A percentile compares a stretch with the other conserved stretches of the same genome.
Conservation (phyloP, 306 rosid genomes). For the Cyclanthera cordifolia region DNA sequence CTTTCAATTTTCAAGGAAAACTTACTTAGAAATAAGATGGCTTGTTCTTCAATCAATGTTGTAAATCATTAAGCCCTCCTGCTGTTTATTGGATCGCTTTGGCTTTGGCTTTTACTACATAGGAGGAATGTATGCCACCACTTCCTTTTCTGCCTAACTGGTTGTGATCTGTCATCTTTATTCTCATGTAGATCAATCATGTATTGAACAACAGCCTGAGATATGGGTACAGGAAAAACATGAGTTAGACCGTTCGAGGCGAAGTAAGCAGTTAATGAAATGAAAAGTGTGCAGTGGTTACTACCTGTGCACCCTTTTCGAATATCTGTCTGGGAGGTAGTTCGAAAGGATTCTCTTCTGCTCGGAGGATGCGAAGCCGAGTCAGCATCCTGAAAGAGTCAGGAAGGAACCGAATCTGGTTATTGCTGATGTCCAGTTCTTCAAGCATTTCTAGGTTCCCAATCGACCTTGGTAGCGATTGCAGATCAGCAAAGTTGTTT, state of each 20-base stretch:
- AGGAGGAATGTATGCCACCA: conserved; percentile 68
- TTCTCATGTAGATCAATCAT: conserved; percentile 55
- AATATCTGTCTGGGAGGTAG: conserved; percentile 70
- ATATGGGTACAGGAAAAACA: conserved; percentile 20
- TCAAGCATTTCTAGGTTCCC: conserved; percentile 88
- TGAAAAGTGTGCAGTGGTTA: background rate
- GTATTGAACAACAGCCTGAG: conserved; percentile 81
- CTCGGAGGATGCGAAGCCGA: conserved; percentile 44
- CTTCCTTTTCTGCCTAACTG: conserved; percentile 48
- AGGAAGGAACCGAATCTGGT: conserved; percentile 69
- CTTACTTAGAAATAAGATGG: background rate
- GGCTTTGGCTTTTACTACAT: conserved; percentile 63
- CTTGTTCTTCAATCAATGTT: background rate
- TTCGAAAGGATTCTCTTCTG: conserved; percentile 80
- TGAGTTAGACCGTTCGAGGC: background rate
- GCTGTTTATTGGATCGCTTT: conserved; percentile 41
- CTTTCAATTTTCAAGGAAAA: background rate
- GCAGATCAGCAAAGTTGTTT: conserved; percentile 77
- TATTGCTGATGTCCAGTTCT: conserved; percentile 83
- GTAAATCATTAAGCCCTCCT: conserved; percentile 36
- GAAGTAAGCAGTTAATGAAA: conserved; percentile 11
- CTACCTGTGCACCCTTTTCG: conserved; percentile 78
- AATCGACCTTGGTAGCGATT: conserved; percentile 58
- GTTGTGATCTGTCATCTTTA: conserved; percentile 39
- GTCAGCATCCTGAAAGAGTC: conserved; percentile 37